phyloP scores from a whole-genome alignment of 1,284 basidiomycete genomes.

The Wallemia hederae region DNA sequence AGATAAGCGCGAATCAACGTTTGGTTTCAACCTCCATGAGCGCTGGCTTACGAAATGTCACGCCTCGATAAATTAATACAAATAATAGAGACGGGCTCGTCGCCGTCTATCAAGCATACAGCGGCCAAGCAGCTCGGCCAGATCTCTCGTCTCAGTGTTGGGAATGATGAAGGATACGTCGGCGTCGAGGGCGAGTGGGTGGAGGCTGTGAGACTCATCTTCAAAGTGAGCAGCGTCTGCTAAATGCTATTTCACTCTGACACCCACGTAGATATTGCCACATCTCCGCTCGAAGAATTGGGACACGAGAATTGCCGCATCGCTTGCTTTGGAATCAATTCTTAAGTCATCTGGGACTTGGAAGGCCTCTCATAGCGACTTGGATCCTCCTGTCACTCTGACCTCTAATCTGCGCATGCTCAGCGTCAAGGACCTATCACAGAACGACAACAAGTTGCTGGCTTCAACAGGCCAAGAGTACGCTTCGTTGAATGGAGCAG shows the following conservation, averaged over 20 bases:
- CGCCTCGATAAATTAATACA: constrained; percentile 70
- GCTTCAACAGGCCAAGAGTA: constrained; percentile 73
- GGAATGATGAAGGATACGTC: constrained; percentile 12
- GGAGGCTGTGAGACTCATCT: constrained; percentile 31
- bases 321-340: constrained; percentile 55
- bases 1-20: not conserved
- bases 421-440: constrained; percentile 41
- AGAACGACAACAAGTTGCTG: constrained; percentile 41
- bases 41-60: constrained; percentile 1
- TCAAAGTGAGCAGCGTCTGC: constrained; percentile 21
- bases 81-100: constrained; percentile 67
- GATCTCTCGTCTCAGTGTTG: constrained; percentile 49
- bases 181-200: constrained; percentile 38
- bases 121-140: constrained; percentile 79
- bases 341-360: constrained; percentile 56
- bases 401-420: constrained; percentile 35
- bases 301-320: constrained; percentile 59
- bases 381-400: constrained; percentile 8
- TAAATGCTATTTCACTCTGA: constrained; percentile 23
- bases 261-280: constrained; percentile 37
- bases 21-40: no score
- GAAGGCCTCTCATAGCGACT: constrained; percentile 23
- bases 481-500: constrained; percentile 30
- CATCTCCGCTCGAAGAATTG: constrained; percentile 60
- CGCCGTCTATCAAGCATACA: constrained; percentile 50